Base-by-base conservation (phyloP, 768 basidiomycete genomes). In the Xerocomellus amylosporus region DNA sequence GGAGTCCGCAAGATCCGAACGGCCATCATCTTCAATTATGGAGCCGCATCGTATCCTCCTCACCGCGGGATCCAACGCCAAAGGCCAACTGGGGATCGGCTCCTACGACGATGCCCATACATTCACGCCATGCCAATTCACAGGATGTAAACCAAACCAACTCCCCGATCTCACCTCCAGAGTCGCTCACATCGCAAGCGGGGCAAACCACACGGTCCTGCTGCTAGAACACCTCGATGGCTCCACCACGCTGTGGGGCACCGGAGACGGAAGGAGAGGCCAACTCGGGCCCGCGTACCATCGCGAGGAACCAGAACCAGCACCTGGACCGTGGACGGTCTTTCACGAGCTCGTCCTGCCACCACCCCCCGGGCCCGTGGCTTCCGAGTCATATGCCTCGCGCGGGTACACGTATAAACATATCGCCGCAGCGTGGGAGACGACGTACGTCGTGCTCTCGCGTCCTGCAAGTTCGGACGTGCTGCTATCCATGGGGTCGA, bases 391-490 rank as follows among this genome's bases (percentile, higher is more conserved):
- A 46, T 53, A 71, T 28, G 73, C 72, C 12, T 38, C 49, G 9
- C 60, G 65, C 0, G 75, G 71, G 5, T 85, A 84, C 68, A 60
- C 69, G 17, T 71, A 76, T 40, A 78, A 75, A 30, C 61, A 74
- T 24, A 73, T 93, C 15, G 82, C 83, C 14, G 82, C 86, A 0
- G 77, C 84, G 41, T 97, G 94, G 93, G 88, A 96, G 70, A 91
- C 92, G 8, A 85, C 84, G 48, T 92, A 87, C 62, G 70, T 91
- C 42, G 85, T 85, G 3, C 71, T 92, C 14, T 77, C 80, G 12
- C 64, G 61, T 47, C 59, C 66, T 15, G 74, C 66, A 7, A 64
- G 64, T 24, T 64, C 70, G 44, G 88, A 87, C 59, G 64, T 82
- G 4, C 58, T 95, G 28, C 63, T 96, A 22, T 84, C 93, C 2